Base-by-base conservation (phyloP, 768 basidiomycete species). In the Serendipita sp. region DNA sequence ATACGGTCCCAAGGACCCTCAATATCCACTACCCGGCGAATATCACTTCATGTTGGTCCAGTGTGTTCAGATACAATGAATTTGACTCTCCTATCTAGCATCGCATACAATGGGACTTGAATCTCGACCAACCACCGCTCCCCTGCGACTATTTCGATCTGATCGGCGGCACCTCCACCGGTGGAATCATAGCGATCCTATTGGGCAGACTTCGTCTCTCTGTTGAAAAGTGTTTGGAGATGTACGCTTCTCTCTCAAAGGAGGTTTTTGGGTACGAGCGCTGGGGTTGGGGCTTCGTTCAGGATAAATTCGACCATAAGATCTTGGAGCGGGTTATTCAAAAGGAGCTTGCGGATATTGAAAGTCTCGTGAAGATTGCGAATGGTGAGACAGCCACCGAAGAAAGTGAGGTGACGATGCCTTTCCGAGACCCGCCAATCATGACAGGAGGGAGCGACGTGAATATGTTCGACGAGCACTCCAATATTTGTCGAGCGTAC, bases 181-280 rank as follows among this genome's bases (percentile, higher is more conserved):
- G 63, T 20, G 63, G 63, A 2, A 34, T 75, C 13, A 75, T 74
- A 20, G 73, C 74, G 1, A 68, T 75, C 16, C 75, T 75, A 73
- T 70, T 75, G 5, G 74, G 75, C 9, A 69, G 74, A 3, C 70
- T 76, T 9, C 70, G 69, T 16, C 74, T 75, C 72, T 44, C 72
- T 0, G 64, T 76, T n/a, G 66, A 71, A 20, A 68, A 76, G 51
- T 74, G 72, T 62, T 72, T 72, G 42, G 45, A 65, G 2, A 68
- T 61, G 11, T 76, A 74, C 51, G 62, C 64, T 3, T 60, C 50
- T 7, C 60, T 76, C 3, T 66, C 73, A 7, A 67, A 66, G 30
- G 63, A 68, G n/a, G 71, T 76, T 3, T 38, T 38, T 64, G 62
- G 38, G 20, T 24, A 41, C 13, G 26, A 58, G 33, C 24, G 53